Evolutionary conservation across 2,329 filamentous ascomycete species (phyloP), one percentile per base, ranked within the genome.

Genomic region (Cadophora luteo-olivacea): DNA sequence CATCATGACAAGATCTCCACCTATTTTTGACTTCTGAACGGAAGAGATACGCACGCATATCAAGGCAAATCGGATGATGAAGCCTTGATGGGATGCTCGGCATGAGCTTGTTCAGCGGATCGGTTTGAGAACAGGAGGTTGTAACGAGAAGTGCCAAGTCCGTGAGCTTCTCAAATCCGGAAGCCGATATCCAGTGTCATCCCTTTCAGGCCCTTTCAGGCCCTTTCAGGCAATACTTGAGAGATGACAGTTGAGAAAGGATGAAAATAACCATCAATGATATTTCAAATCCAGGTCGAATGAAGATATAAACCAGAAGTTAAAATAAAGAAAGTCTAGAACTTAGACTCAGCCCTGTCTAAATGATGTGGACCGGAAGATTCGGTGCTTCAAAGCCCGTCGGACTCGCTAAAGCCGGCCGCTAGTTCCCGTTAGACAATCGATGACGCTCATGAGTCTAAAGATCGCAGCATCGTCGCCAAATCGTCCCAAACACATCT

Each of bases 371-470:
- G 12, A 45, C 19, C 29, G 41, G 33, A 29, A 14, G 29, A 22
- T 32, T 51, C n/a, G 36, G 38, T 25, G 16, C 19, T 16, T n/a
- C 22, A 61, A 61, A 45, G 33, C 8, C 38, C 32, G 33, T 65
- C 32, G 38, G 36, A 38, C 36, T 38, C 36, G 36, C 36, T 62
- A 58, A 65, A 55, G 24, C 22, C 62, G 57, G 66, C 22, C 67
- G 29, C 62, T 66, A 64, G 57, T n/a, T 33, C 24, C 32, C 33
- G 19, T 36, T 48, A 22, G 48, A 41, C 22, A 45, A 60, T 65
- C 62, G 61, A 68, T 68, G 67, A 66, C 52, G 64, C 63, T 29
- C n/a, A 48, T 51, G 54, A 69, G 48, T 64, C 67, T 45, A 55
- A 32, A 61, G 16, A 16, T 49, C 38, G 60, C 49, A 11, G 36